Conservation (phyloP, 345 rosid species). For the Pseudoturritis turrita region DNA sequence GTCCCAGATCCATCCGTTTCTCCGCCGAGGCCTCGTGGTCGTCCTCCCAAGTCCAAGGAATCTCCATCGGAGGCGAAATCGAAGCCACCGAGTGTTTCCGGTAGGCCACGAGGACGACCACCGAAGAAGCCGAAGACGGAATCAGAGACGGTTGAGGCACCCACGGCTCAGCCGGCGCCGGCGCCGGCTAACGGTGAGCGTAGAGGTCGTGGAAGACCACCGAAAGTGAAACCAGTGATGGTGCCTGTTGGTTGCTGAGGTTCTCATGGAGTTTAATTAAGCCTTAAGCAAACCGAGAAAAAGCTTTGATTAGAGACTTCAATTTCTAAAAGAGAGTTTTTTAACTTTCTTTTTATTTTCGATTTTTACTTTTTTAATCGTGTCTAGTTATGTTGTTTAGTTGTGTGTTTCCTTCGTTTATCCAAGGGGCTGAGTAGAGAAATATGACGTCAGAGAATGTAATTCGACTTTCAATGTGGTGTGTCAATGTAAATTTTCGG, state of each 20-base stretch:
- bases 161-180: constrained; percentile 11
- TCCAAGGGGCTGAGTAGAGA: background rate
- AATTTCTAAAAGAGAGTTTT: background rate
- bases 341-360: background rate
- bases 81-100: constrained; percentile 17
- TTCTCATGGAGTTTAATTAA: background rate
- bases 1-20: constrained; percentile 24
- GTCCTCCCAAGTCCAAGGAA: constrained; percentile 61
- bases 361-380: background rate
- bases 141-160: background rate
- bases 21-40: constrained; percentile 67
- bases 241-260: constrained; percentile 59
- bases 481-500: background rate
- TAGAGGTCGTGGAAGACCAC: constrained; percentile 79
- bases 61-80: constrained; percentile 26
- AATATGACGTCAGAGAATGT: background rate
- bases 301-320: background rate
- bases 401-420: background rate
- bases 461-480: background rate
- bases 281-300: background rate
- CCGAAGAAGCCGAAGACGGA: constrained; percentile 52
- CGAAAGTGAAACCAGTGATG: constrained; percentile 71
- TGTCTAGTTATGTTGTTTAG: too few relatives aligned
- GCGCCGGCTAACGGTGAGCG: constrained; percentile 24
- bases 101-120: constrained; percentile 69